Evolutionary conservation across 2,329 filamentous ascomycete genomes (phyloP), one percentile per base, ranked within the genome.

Genomic region (Dothiorella sarmentorum): DNA sequence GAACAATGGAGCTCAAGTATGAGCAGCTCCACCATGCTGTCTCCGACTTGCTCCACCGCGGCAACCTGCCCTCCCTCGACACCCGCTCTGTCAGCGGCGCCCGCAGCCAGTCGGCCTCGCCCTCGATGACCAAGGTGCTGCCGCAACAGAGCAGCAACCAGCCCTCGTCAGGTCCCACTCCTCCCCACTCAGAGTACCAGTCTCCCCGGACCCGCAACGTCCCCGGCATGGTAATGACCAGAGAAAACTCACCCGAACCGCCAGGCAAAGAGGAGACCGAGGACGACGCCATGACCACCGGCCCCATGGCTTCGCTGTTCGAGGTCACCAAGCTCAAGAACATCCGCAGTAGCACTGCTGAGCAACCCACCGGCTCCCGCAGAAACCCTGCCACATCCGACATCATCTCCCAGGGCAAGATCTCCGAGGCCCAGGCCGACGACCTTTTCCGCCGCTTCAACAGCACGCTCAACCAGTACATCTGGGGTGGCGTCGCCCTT

Each of bases 271-370:
- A 58, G 27, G 57, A 60, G 31, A 27, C 49, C 44, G 40, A 57
- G n/a, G 35, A 58, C 7, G 27, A 53, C 18, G 37, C 51, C 18
- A 35, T 44, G 27, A 53, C 59, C 13, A 22, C 65, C 31, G 69
- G 68, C n/a, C 69, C 69, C 7, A 72, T 72, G 69, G 64, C 64
- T 49, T 69, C 66, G 43, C 62, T 72, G 15, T 72, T 71, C 60
- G 66, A 71, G 51, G 63, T 72, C 2, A 72, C 68, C 15, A 61
- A 65, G 5, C 69, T 72, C 20, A 63, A 67, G n/a, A 71, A 70
- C 55, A 64, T 72, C 42, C 64, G 68, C 31, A 69, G 66, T 42
- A 66, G 61, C 47, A 65, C 62, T 37, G 60, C 65, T 57, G 65
- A 63, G 58, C 66, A 64, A 24, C 62, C 67, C 20, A 64, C 65